Percentiles rank a stretch among this genome's conserved stretches.
Conservation (phyloP, 2,329 filamentous ascomycete species). For the Talaromyces sp. region DNA sequence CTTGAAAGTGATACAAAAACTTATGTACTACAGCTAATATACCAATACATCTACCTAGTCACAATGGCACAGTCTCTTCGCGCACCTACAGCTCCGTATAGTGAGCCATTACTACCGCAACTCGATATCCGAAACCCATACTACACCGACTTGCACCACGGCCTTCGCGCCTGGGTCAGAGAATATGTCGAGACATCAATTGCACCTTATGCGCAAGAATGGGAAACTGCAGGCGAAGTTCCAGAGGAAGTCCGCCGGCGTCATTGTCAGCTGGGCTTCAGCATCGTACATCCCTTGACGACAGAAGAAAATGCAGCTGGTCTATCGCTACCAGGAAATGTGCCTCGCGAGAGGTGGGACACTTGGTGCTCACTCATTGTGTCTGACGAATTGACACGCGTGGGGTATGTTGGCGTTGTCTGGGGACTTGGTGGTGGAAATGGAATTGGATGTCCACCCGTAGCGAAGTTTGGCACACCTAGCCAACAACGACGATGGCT, state of each 20-base stretch:
- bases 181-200: slow-evolving; percentile 63
- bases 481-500: slow-evolving; percentile 63
- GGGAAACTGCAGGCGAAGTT: slow-evolving; percentile 62
- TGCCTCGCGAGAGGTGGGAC: slow-evolving; percentile 56
- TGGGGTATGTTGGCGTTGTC: slow-evolving; percentile 60
- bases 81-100: slow-evolving; percentile 40
- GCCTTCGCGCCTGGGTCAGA: slow-evolving; percentile 60
- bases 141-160: slow-evolving; percentile 64
- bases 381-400: slow-evolving; percentile 58
- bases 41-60: neutral
- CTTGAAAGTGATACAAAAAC: neutral
- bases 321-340: slow-evolving; percentile 48
- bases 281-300: slow-evolving; percentile 39
- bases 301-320: slow-evolving; percentile 44
- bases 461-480: slow-evolving; percentile 64
- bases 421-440: slow-evolving; percentile 63
- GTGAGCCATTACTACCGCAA: slow-evolving; percentile 50
- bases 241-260: slow-evolving; percentile 46
- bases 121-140: slow-evolving; percentile 53
- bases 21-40: neutral
- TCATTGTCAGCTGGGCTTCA: slow-evolving; percentile 45
- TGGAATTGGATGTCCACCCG: slow-evolving; percentile 65
- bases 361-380: slow-evolving; percentile 60
- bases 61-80: slow-evolving; percentile 23
- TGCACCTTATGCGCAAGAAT: slow-evolving; percentile 62